Conservation (phyloP, 192 early-diverging fungal genomes). For the Linnemannia hyalina region DNA sequence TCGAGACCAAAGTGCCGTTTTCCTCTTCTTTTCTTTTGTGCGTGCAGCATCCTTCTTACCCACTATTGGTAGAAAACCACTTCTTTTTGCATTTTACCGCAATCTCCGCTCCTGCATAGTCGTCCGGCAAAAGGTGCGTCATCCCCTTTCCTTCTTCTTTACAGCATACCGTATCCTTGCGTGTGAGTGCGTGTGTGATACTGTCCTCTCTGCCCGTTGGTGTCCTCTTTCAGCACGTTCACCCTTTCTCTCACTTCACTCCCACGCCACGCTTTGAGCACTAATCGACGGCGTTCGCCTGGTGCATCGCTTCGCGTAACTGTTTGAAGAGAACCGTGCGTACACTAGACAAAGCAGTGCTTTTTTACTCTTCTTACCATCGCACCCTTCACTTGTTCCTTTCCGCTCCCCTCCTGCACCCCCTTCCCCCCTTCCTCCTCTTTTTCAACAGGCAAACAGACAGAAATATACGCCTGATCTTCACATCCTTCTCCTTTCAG, state of each 20-base stretch:
- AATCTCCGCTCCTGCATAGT: neutral
- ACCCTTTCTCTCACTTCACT: neutral
- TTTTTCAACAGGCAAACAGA: neutral
- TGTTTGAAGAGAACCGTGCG: neutral
- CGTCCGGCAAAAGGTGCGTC: neutral
- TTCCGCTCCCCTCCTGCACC: neutral
- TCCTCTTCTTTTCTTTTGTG: neutral
- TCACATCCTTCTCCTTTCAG: neutral
- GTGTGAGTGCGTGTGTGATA: neutral
- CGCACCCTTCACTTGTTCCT: neutral
- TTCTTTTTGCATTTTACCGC: neutral
- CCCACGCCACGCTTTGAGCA: slow-evolving; percentile 1
- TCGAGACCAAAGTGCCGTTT: neutral
- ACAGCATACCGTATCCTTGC: no score
- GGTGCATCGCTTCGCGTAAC: neutral
- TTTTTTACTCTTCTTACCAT: neutral
- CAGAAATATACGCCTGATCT: neutral
- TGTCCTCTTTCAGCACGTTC: neutral
- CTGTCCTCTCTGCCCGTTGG: neutral
- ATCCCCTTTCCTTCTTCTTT: neutral
- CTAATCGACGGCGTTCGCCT: neutral
- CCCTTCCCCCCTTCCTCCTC: neutral
- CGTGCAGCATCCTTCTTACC: neutral
- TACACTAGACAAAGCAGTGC: neutral
- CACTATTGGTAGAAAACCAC: neutral